Evolutionary conservation across 2,329 filamentous ascomycete genomes (phyloP).

Genomic region (Paraconiothyrium sp.): DNA sequence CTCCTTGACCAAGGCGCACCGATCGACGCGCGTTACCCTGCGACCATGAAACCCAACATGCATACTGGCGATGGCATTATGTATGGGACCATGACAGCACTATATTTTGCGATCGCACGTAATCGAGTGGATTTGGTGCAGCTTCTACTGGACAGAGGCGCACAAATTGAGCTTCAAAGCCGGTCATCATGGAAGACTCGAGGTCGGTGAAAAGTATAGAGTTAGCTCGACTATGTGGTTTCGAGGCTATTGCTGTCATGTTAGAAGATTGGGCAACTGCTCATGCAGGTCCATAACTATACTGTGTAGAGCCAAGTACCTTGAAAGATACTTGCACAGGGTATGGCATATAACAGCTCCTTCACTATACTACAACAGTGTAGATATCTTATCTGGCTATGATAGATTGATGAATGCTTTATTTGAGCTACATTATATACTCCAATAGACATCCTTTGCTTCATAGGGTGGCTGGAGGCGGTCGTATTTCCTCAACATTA

Average conservation of each 20-base stretch:
- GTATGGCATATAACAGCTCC: too few relatives aligned
- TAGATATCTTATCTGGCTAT: too few relatives aligned
- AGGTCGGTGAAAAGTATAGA: background rate
- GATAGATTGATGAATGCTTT: too few relatives aligned
- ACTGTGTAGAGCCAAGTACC: too few relatives aligned
- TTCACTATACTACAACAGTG: too few relatives aligned
- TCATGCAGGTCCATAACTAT: too few relatives aligned
- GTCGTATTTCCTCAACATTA: background rate
- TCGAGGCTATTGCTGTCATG: background rate
- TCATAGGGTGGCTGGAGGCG: background rate
- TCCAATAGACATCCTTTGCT: too few relatives aligned
- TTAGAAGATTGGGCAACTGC: slow-evolving; percentile 1
- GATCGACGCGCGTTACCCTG: background rate
- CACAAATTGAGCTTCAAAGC: background rate
- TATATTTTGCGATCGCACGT: slow-evolving; percentile 4
- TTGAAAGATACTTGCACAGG: too few relatives aligned
- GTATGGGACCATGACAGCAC: slow-evolving; percentile 1
- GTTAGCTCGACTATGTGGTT: slow-evolving; percentile 1
- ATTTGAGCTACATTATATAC: too few relatives aligned
- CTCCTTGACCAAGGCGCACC: slow-evolving; percentile 8
- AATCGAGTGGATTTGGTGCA: background rate
- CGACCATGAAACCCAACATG: background rate
- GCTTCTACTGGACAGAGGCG: slow-evolving; percentile 2
- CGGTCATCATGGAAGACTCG: slow-evolving; percentile 6
- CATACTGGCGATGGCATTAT: background rate